Evolutionary conservation across 257 asterid species (phyloP), one percentile per base, ranked within the genome.

Genomic region (Nicotiana obtusifolia): DNA sequence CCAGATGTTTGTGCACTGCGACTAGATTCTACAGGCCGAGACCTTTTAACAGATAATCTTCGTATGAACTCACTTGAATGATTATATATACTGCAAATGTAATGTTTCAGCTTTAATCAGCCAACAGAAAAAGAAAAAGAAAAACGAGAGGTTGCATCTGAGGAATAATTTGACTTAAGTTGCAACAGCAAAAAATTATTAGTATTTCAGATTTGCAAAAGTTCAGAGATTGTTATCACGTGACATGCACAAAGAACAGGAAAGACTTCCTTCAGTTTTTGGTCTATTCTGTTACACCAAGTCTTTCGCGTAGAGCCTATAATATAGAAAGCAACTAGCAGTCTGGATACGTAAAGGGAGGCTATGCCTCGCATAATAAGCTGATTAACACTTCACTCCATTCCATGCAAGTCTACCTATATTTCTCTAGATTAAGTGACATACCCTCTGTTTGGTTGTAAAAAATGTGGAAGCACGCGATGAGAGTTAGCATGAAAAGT

Each of bases 51-150:
- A 44, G 80, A 85, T 60, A 88, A 64, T 83, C 81, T 84, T 81
- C 49, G 81, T 77, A 84, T 64, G 67, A 86, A 82, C 83, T 76
- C 89, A 78, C 44, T 71, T 47, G 75, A 28, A 37, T 86, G 88
- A 81, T 88, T 88, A 56, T 88, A 88, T 35, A 88, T 88, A 79
- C 91, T 88, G 91, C 83, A 84, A 78, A 82, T 41, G 81, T 49
- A 66, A 59, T 15, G 54, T 4, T n/a, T 30, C 7, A 65, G 76
- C 28, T 15, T 15, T 10, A 49, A 75, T 75, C 62, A 17, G 41
- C 80, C 62, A 75, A 26, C 28, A 37, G 13, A 24, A 75, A 24
- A 24, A 11, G 14, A 7, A 7, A 7, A 7, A 37, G 2, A 41
- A 41, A 41, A 8, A 41, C 10, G 8, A 65, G 35, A 61, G 31